Base-by-base conservation (phyloP, 352 stramenopile genomes). In the Pseudoperonospora humuli region DNA sequence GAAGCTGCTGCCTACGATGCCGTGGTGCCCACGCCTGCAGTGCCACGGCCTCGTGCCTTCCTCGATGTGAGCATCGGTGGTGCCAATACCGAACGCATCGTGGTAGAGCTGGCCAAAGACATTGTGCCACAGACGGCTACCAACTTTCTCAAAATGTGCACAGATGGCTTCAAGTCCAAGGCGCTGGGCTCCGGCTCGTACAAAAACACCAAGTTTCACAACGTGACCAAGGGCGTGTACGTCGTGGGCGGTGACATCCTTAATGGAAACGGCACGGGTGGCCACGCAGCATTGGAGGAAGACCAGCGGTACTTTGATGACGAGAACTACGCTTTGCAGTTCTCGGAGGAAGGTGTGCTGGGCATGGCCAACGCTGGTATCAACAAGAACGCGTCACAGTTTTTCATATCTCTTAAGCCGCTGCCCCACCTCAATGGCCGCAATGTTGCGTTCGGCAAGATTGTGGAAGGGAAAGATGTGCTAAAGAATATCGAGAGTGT, bases 351-450 rank as follows among this genome's bases (percentile, higher is more conserved):
- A 45, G 80, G 80, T 35, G 80, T 93, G 27, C 50, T 93, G 39
- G 80, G 80, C 52, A 99, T 99, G 96, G 96, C 96, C 25, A 99
- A 99, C 67, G 80, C 82, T 24, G 96, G 96, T 23, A 70, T 83
- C 39, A 93, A 97, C 72, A 99, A 97, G 34, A 99, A 99, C 71
- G 96, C 96, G 4, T 98, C 83, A 56, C 97, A 99, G 75, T 99
- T 99, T 68, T 99, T 99, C 68, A 98, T 99, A 54, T 97, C 79
- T 47, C 66, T 91, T 31, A 61, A 77, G 58, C 68, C 78, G 46
- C 58, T 87, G 53, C 78, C 81, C 20, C 81, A 93, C 60, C 61
- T 93, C 35, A 90, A 93, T 57, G 81, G 81, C 50, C 78, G 79
- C 57, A 89, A 93, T 50, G 81, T 91, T 24, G 81, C 79, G 14